A percentile compares a stretch with the other conserved stretches of the same genome.
These are phyloP conservation scores for Spencermartinsiella europaea DNA, from an alignment of 805 yeast genomes.

Conservation along the genomic window DNA sequence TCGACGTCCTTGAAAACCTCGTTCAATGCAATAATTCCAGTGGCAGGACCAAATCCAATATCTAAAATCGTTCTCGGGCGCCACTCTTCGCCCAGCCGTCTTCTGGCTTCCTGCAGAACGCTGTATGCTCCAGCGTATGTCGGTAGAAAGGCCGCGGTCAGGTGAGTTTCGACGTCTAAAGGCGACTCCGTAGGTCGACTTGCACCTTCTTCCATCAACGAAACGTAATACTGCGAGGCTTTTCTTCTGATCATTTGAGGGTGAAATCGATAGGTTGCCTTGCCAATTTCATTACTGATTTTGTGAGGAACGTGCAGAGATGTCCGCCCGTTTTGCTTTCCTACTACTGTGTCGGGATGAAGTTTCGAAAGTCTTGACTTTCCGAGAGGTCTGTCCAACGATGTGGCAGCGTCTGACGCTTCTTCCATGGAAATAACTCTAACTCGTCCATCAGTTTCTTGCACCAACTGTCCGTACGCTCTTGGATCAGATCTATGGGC, in stretches of 20 bases:
- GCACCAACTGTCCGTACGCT: not conserved
- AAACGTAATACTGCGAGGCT: constrained; percentile 52
- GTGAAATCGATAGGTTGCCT: constrained; percentile 54
- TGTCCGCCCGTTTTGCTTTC: constrained; percentile 44
- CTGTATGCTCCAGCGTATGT: constrained; percentile 68
- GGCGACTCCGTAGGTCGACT: constrained; percentile 41
- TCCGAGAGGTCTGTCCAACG: not conserved
- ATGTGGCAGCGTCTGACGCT: not conserved
- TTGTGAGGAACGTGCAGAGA: constrained; percentile 52
- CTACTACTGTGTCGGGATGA: constrained; percentile 52
- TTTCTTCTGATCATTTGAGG: constrained; percentile 63
- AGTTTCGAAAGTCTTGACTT: constrained; percentile 20
- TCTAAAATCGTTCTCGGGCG: constrained; percentile 66
- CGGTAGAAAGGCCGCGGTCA: constrained; percentile 75
- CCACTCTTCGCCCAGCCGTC: constrained; percentile 49
- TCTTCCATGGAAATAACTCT: not conserved
- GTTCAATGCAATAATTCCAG: constrained; percentile 83
- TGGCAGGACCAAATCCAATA: constrained; percentile 86
- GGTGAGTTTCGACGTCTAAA: constrained; percentile 61
- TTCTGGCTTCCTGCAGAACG: constrained; percentile 60
- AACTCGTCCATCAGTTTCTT: not conserved
- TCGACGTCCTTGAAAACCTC: constrained; percentile 64
- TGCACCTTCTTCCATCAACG: constrained; percentile 47
- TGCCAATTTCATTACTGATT: constrained; percentile 54
- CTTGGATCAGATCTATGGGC: not conserved